Evolutionary conservation across 2,329 filamentous ascomycete species (phyloP).

Genomic region (Aspergillus quadricinctus): DNA sequence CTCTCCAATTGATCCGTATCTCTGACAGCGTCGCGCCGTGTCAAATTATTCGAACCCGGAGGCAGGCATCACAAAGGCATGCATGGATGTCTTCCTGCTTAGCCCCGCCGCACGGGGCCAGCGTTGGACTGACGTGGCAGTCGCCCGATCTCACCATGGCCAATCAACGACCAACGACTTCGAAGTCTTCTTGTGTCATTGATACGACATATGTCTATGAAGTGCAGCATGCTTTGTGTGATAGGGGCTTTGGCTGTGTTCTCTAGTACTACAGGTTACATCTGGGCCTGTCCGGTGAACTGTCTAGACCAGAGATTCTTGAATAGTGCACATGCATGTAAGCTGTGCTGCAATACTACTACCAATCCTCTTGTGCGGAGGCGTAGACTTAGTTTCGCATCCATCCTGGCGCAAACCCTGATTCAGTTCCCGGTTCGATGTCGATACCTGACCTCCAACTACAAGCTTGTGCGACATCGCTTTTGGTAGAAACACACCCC

Average conservation of each 20-base stretch:
- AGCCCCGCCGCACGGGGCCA: slow-evolving; percentile 1
- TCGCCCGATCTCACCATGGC: slow-evolving; percentile 12
- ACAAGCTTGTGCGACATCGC: background rate
- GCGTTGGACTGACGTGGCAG: slow-evolving; percentile 32
- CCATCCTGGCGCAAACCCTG: background rate
- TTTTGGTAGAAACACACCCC: background rate
- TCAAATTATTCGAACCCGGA: slow-evolving; percentile 6
- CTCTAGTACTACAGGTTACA: background rate
- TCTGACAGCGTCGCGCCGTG: slow-evolving; percentile 6
- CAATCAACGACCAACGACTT: slow-evolving; percentile 7
- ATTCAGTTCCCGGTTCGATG: background rate
- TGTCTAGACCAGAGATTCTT: background rate
- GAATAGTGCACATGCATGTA: background rate
- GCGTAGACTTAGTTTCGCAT: background rate
- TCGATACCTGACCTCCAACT: background rate
- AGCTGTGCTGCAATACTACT: background rate
- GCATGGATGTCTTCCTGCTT: background rate
- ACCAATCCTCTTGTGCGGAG: background rate
- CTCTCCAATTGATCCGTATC: slow-evolving; percentile 4
- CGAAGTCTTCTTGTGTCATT: slow-evolving; percentile 9
- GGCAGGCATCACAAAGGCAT: slow-evolving; percentile 1
- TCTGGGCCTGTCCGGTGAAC: background rate
- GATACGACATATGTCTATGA: slow-evolving; percentile 1
- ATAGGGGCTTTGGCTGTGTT: background rate
- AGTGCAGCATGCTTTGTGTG: slow-evolving; percentile 4